Evolutionary conservation across 2,329 filamentous ascomycete species (phyloP).

Genomic region (Penicillium sp.): DNA sequence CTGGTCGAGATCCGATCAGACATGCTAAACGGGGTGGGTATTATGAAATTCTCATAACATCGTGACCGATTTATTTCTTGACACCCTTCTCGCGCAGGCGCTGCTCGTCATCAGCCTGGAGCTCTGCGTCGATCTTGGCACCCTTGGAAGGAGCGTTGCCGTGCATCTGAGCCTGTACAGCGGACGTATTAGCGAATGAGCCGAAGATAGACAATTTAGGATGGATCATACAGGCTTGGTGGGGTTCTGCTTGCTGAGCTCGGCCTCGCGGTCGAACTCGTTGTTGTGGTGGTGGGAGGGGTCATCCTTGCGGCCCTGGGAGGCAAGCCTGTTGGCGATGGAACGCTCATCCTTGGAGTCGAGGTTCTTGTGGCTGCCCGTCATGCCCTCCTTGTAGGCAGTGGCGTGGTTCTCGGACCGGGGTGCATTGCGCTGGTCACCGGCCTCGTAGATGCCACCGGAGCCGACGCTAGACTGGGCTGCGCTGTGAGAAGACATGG

Average conservation of each 20-base stretch:
- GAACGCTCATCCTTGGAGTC: conserved; percentile 61
- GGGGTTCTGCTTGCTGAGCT: conserved; percentile 43
- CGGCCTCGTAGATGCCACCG: conserved; percentile 67
- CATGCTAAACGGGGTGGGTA: background rate
- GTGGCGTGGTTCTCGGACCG: conserved; percentile 52
- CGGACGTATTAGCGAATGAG: conserved; percentile 6
- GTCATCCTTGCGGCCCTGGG: conserved; percentile 32
- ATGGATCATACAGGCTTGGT: conserved; percentile 39
- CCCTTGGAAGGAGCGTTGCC: conserved; percentile 49
- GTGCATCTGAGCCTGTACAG: conserved; percentile 42
- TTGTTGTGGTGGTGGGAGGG: conserved; percentile 26
- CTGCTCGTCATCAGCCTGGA: conserved; percentile 45
- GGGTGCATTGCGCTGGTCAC: conserved; percentile 69
- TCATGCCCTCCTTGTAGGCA: conserved; percentile 69
- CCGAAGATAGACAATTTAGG: background rate
- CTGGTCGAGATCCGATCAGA: background rate
- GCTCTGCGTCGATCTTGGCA: conserved; percentile 47
- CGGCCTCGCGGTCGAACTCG: conserved; percentile 34
- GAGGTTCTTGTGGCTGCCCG: conserved; percentile 64
- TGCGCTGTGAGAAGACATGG: conserved; percentile 41
- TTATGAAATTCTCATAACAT: conserved; percentile 7
- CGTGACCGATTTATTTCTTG: conserved; percentile 27
- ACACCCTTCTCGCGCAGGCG: conserved; percentile 45
- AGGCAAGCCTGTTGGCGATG: conserved; percentile 45
- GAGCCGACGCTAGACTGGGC: conserved; percentile 66